Evolutionary conservation across 2,329 filamentous ascomycete genomes (phyloP).

Genomic region (Beauveria bassiana): DNA sequence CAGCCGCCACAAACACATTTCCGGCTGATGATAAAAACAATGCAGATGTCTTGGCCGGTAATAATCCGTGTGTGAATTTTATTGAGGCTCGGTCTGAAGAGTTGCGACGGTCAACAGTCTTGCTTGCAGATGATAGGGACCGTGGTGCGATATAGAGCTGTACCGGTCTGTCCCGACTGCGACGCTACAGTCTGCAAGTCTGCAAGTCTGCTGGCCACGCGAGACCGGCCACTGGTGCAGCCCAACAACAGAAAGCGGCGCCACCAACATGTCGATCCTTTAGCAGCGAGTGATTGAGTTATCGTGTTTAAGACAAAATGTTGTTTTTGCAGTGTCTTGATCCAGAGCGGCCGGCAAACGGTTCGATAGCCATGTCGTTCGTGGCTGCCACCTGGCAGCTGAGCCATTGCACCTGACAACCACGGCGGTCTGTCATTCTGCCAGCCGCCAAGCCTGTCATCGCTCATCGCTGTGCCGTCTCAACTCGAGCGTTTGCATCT

Average conservation of each 20-base stretch:
- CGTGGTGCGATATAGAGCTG: neutral
- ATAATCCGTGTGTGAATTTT: conserved; percentile 3
- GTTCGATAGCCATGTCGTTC: neutral
- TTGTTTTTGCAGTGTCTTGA: conserved; percentile 2
- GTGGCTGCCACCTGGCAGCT: neutral
- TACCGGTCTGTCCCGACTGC: conserved; percentile 5
- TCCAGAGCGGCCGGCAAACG: neutral
- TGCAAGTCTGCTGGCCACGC: neutral
- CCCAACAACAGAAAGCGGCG: neutral
- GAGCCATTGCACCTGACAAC: neutral
- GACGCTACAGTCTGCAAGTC: neutral
- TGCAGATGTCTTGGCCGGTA: neutral
- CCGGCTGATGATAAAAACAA: neutral
- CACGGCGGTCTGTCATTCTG: neutral
- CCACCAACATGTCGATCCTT: conserved; percentile 4
- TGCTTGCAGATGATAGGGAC: neutral
- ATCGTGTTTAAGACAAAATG: conserved; percentile 1
- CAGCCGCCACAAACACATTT: conserved; percentile 2
- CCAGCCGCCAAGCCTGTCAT: neutral
- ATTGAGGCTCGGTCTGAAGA: neutral
- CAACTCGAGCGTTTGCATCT: neutral
- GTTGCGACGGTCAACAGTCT: neutral
- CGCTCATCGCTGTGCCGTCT: neutral
- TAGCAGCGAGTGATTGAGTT: conserved; percentile 1
- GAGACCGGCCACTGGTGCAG: neutral